Evolutionary conservation across 345 rosid species (phyloP).

Genomic region (Aquilaria yunnanensis): DNA sequence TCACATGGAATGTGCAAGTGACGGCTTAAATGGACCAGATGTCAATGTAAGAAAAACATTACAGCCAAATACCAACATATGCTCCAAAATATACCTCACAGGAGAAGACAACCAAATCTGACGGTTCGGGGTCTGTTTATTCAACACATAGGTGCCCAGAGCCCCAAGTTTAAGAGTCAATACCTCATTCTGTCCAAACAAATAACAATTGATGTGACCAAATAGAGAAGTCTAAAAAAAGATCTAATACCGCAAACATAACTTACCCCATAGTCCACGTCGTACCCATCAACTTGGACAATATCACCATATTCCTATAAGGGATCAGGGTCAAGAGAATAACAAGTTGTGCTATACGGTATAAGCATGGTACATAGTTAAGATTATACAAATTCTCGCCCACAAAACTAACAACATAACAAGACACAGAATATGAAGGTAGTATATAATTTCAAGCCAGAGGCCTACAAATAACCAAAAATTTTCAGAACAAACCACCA

Average conservation of each 20-base stretch:
- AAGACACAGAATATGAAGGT: not conserved
- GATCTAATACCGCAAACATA: slow-evolving; percentile 6
- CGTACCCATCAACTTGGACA: slow-evolving; percentile 78
- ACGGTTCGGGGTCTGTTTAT: slow-evolving; percentile 87
- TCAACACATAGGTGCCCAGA: slow-evolving; percentile 80
- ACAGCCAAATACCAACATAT: slow-evolving; percentile 4
- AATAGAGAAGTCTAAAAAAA: not conserved
- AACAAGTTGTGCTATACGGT: not conserved
- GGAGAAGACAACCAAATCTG: slow-evolving; percentile 96
- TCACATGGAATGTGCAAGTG: no score
- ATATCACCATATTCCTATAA: slow-evolving; percentile 79
- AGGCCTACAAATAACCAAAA: not conserved
- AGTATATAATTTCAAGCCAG: not conserved
- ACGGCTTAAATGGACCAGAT: no score
- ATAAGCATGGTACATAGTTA: no score
- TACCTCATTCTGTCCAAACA: slow-evolving; percentile 68
- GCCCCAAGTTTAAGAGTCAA: slow-evolving; percentile 76
- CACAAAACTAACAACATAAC: not conserved
- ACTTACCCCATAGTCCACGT: slow-evolving; percentile 89
- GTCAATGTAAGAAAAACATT: not conserved
- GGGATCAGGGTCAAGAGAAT: not conserved
- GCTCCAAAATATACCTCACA: slow-evolving; percentile 41
- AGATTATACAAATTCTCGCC: not conserved
- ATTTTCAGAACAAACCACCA: not conserved
- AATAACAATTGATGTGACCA: slow-evolving; percentile 3